Evolutionary conservation across 169 alveolate genomes (phyloP), one percentile per base, ranked within the genome.

Genomic region (Perkinsus chesapeaki): DNA sequence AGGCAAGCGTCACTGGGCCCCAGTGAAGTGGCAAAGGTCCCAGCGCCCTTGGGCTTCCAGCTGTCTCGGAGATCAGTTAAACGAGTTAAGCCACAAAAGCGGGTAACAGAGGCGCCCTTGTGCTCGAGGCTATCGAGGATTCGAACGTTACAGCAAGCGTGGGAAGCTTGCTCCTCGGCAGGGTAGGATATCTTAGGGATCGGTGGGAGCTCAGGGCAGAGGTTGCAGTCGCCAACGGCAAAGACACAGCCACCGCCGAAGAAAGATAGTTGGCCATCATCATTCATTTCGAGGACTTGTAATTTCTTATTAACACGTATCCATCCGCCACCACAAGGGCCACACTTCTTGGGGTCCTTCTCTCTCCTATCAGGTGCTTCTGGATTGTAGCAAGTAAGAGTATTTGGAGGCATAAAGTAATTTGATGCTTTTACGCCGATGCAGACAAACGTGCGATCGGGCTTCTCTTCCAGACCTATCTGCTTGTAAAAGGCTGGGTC

Each of bases 11-110:
- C 95, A 34, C 93, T 92, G 0, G 95, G 95, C 31, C 95, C 95
- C 91, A 94, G 92, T 73, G 93, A 91, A 39, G 95, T 94, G 39
- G 95, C 92, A 73, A 94, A 94, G 93, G 93, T 94, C 43, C 95
- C 95, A 23, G 95, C 95, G 16, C 95, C 95, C 95, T 94, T 92
- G 31, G 95, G 95, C 95, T 94, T 92, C 95, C 95, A 94, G 5
- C 94, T 91, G 23, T 72, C 39, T 27, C 92, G 73, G 60, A 94
- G 82, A 3, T n/a, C 39, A 34, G 82, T 10, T n/a, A 60, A 39
- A 60, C 47, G 73, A 60, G 73, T 39, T 31, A 91, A 73, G 7
- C 82, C 47, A 60, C 47, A 91, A 36, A 39, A 60, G 36, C 93
- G 73, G 20, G 73, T 39, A 1, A 39, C 39, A 0, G 93, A 39